phyloP scores from a whole-genome alignment of 2,329 filamentous ascomycete genomes.

The Hypoxylon sp. region DNA sequence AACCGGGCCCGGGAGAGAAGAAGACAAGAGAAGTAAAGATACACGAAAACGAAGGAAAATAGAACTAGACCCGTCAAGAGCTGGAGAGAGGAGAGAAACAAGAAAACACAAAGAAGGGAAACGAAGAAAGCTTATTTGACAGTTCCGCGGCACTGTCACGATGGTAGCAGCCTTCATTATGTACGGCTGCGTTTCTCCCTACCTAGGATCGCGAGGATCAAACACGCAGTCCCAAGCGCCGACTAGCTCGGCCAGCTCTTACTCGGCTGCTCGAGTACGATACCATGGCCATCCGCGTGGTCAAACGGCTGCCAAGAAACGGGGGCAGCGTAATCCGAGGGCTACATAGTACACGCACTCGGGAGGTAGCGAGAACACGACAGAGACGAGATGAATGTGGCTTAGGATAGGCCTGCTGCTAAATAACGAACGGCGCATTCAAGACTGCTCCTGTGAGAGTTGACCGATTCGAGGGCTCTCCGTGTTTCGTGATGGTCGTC shows the following conservation, averaged over 20 bases:
- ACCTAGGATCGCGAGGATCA: constrained; percentile 27
- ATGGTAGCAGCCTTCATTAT: constrained; percentile 7
- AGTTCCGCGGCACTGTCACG: constrained; percentile 3
- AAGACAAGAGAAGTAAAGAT: constrained; percentile 8
- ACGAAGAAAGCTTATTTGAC: constrained; percentile 8
- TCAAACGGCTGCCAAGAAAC: background rate
- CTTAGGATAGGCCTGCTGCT: background rate
- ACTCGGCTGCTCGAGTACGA: background rate
- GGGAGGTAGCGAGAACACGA: too few relatives aligned
- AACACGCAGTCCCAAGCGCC: constrained; percentile 19
- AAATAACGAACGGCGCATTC: background rate
- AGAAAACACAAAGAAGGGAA: constrained; percentile 12
- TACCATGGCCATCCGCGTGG: background rate
- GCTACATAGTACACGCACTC: background rate
- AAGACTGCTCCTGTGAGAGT: constrained; percentile 17
- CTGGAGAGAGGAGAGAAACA: constrained; percentile 9
- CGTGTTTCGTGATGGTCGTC: constrained; percentile 26
- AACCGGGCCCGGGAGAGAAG: constrained; percentile 19
- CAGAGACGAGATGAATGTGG: too few relatives aligned
- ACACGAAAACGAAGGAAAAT: constrained; percentile 21
- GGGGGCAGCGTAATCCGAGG: background rate
- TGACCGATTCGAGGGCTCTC: constrained; percentile 3
- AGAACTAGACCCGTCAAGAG: constrained; percentile 35
- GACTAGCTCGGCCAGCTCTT: background rate
- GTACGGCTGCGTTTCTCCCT: constrained; percentile 5